A percentile compares a stretch with the other conserved stretches of the same genome.
Conservation (phyloP, 768 basidiomycete species). For the Leucogyrophana mollusca region DNA sequence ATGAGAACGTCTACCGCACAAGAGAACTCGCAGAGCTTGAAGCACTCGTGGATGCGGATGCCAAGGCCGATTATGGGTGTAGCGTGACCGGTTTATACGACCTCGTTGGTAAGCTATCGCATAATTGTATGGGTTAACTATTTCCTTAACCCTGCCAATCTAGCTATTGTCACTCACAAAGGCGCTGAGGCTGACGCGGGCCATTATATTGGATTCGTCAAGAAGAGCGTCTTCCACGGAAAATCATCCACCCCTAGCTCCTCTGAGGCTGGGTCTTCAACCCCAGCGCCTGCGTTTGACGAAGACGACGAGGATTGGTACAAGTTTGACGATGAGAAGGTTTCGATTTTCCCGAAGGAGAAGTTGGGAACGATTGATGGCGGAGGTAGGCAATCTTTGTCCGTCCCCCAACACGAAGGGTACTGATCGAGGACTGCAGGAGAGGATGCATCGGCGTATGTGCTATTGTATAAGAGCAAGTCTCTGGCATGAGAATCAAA, state of each 20-base stretch:
- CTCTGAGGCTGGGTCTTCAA: constrained; percentile 10
- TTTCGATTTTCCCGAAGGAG: constrained; percentile 80
- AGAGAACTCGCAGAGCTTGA: constrained; percentile 68
- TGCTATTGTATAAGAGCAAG: constrained; percentile 80
- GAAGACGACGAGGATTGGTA: constrained; percentile 85
- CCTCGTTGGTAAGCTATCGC: constrained; percentile 66
- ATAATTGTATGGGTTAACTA: neutral
- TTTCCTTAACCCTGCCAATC: constrained; percentile 5
- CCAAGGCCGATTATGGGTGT: constrained; percentile 68
- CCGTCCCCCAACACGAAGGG: neutral
- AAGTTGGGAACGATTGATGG: constrained; percentile 85
- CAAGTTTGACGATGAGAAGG: constrained; percentile 97
- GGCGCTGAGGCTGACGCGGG: constrained; percentile 93
- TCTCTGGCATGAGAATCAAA: constrained; percentile 25
- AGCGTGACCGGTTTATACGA: constrained; percentile 87
- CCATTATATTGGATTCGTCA: constrained; percentile 92
- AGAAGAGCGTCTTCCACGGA: constrained; percentile 68
- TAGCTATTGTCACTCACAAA: constrained; percentile 96
- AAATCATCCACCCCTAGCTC: constrained; percentile 4
- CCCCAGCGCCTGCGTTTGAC: constrained; percentile 26
- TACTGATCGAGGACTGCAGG: constrained; percentile 41
- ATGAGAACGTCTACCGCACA: constrained; percentile 61
- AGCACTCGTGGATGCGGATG: constrained; percentile 56
- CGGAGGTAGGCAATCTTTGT: constrained; percentile 49
- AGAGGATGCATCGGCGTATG: constrained; percentile 88